Evolutionary conservation across 108 stramenopile genomes (phyloP).

Genomic region (Epithemia pelagica): DNA sequence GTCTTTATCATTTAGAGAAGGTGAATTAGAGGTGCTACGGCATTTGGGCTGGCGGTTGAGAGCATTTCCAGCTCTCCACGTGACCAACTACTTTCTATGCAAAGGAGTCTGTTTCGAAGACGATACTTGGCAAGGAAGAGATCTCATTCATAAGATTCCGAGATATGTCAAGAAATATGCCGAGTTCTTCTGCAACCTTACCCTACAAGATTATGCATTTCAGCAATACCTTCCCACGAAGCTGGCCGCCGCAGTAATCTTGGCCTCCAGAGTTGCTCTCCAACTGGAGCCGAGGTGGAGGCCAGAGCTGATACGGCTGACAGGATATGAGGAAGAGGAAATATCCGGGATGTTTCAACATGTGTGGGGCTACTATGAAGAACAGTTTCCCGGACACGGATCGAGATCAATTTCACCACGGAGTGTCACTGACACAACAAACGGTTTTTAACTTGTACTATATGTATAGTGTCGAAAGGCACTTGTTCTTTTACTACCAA

Average conservation of each 20-base stretch:
- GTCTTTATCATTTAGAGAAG: slow-evolving; percentile 79
- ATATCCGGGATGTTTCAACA: slow-evolving; percentile 69
- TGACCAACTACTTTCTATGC: slow-evolving; percentile 71
- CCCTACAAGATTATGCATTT: slow-evolving; percentile 87
- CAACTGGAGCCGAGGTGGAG: slow-evolving; percentile 77
- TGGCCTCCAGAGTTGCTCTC: slow-evolving; percentile 76
- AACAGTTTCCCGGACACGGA: slow-evolving; percentile 86
- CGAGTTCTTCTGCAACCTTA: slow-evolving; percentile 92
- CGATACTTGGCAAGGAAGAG: slow-evolving; percentile 78
- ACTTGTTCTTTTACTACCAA: background rate
- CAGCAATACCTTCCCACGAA: slow-evolving; percentile 80
- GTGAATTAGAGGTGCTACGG: slow-evolving; percentile 73
- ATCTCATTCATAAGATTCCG: slow-evolving; percentile 84
- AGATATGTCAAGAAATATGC: slow-evolving; percentile 90
- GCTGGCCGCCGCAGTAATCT: slow-evolving; percentile 77
- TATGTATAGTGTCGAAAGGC: background rate
- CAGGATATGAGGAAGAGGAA: slow-evolving; percentile 71
- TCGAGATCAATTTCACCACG: slow-evolving; percentile 73
- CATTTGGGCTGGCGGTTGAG: slow-evolving; percentile 75
- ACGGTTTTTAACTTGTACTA: background rate
- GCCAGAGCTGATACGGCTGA: slow-evolving; percentile 60
- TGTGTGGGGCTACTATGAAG: slow-evolving; percentile 83
- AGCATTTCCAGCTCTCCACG: slow-evolving; percentile 75
- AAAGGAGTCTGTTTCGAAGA: slow-evolving; percentile 73
- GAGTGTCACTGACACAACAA: slow-evolving; percentile 40